These are phyloP conservation scores for Kwoniella botswanensis DNA, from an alignment of 768 basidiomycete species.

Conservation along the genomic window DNA sequence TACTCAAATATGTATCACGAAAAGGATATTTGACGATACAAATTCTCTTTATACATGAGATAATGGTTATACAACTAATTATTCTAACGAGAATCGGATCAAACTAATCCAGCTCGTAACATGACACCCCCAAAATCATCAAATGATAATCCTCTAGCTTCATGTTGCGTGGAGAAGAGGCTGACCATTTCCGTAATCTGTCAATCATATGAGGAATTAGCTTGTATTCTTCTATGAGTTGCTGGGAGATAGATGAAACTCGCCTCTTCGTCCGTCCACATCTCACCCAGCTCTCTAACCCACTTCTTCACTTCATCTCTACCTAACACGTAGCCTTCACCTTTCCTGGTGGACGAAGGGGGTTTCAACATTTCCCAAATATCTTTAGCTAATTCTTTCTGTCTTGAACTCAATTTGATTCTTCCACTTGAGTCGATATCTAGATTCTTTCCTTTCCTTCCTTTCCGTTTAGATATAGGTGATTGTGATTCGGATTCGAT, in stretches of 20 bases:
- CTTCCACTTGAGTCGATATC: slow-evolving; percentile 14
- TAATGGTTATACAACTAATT: too few relatives aligned
- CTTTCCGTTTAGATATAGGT: background rate
- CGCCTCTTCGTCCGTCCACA: slow-evolving; percentile 56
- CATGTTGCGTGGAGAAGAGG: slow-evolving; percentile 56
- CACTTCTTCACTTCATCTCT: slow-evolving; percentile 51
- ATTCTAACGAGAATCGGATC: background rate
- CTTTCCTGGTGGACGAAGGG: background rate
- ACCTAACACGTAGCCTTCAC: slow-evolving; percentile 30
- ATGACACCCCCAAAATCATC: slow-evolving; percentile 56
- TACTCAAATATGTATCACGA: too few relatives aligned
- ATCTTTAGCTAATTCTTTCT: slow-evolving; percentile 49
- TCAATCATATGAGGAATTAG: too few relatives aligned
- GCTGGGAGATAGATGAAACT: slow-evolving; percentile 14
- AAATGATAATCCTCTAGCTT: slow-evolving; percentile 49
- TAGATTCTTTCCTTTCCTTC: slow-evolving; percentile 15
- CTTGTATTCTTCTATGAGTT: background rate
- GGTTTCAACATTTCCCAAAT: slow-evolving; percentile 55
- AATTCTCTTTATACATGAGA: too few relatives aligned
- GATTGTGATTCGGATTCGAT: background rate
- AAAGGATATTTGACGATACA: too few relatives aligned
- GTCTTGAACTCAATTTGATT: slow-evolving; percentile 36
- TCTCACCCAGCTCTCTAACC: slow-evolving; percentile 52
- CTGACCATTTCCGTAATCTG: slow-evolving; percentile 49
- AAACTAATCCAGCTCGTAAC: slow-evolving; percentile 51